Percentiles rank a stretch among this genome's conserved stretches.
Conservation (phyloP, 2,329 filamentous ascomycete genomes). For the Monilinia laxa region DNA sequence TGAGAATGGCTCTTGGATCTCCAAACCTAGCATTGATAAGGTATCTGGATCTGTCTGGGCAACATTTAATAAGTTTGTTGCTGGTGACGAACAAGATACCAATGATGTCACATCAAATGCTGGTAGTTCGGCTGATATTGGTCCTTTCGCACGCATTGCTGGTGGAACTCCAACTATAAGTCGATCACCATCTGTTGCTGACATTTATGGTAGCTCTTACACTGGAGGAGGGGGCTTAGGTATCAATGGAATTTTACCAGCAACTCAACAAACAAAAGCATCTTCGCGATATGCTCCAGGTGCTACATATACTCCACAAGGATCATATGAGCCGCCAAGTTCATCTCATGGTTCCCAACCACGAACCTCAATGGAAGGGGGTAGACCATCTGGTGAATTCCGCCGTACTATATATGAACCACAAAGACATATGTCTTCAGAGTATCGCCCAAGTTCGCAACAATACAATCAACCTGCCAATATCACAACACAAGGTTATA, state of each 20-base stretch:
- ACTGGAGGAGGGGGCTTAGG: conserved; percentile 38
- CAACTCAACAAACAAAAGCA: conserved; percentile 29
- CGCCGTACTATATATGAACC: conserved; percentile 45
- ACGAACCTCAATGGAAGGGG: conserved; percentile 45
- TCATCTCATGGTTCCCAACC: conserved; percentile 39
- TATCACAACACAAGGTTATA: conserved; percentile 32
- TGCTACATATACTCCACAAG: conserved; percentile 30
- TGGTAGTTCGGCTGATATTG: conserved; percentile 59
- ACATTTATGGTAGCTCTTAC: conserved; percentile 54
- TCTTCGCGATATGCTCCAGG: conserved; percentile 40
- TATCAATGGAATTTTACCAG: conserved; percentile 35
- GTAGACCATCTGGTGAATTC: conserved; percentile 48
- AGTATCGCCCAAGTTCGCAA: conserved; percentile 40
- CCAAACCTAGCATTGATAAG: conserved; percentile 93
- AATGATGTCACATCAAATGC: conserved; percentile 56
- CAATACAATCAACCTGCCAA: conserved; percentile 37
- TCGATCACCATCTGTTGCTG: conserved; percentile 71
- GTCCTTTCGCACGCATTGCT: conserved; percentile 80
- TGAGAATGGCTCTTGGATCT: conserved; percentile 81
- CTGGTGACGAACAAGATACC: conserved; percentile 78
- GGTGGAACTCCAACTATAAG: conserved; percentile 75
- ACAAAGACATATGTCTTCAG: conserved; percentile 44
- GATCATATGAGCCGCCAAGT: conserved; percentile 31
- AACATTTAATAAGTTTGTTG: conserved; percentile 94
- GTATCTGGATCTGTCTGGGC: conserved; percentile 88